These are phyloP conservation scores for Malus hybrid DNA, from an alignment of 331 rosid species.

Conservation along the genomic window DNA sequence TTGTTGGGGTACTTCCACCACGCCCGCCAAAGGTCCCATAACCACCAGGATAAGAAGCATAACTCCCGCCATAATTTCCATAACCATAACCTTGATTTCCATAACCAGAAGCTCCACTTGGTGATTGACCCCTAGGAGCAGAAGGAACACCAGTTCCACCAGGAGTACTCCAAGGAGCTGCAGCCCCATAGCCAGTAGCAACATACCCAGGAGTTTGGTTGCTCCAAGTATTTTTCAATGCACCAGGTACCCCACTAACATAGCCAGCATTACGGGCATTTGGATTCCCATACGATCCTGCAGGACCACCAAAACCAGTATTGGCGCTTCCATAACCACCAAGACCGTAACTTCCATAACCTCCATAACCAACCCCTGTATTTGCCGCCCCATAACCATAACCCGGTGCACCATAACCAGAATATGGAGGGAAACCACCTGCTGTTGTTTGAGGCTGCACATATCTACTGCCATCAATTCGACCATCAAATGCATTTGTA, in stretches of 20 bases:
- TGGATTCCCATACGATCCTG: slow-evolving; percentile 46
- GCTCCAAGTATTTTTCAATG: slow-evolving; percentile 39
- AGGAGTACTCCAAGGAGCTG: slow-evolving; percentile 38
- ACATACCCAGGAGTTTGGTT: slow-evolving; percentile 40
- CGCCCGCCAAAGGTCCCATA: slow-evolving; percentile 37
- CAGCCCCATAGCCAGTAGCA: slow-evolving; percentile 37
- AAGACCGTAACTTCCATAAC: slow-evolving; percentile 42
- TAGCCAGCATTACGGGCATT: slow-evolving; percentile 43
- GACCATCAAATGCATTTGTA: slow-evolving; percentile 41
- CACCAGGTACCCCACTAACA: slow-evolving; percentile 39
- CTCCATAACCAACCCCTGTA: slow-evolving; percentile 29
- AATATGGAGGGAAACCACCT: slow-evolving; percentile 42
- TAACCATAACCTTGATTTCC: slow-evolving; percentile 39
- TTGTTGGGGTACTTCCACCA: slow-evolving; percentile 25
- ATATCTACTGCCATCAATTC: slow-evolving; percentile 38
- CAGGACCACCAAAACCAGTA: slow-evolving; percentile 43
- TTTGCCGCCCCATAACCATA: slow-evolving; percentile 43
- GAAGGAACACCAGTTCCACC: slow-evolving; percentile 29
- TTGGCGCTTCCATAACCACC: slow-evolving; percentile 51
- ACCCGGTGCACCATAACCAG: slow-evolving; percentile 40
- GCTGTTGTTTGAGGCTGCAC: slow-evolving; percentile 44
- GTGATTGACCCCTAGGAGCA: slow-evolving; percentile 46
- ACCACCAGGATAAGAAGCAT: slow-evolving; percentile 34
- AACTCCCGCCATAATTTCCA: slow-evolving; percentile 31
- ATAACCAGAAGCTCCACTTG: slow-evolving; percentile 45